A percentile compares a stretch with the other conserved stretches of the same genome.
These are phyloP conservation scores for Luzula sylvatica DNA, from an alignment of 176 grass and related monocot species.

Conservation along the genomic window DNA sequence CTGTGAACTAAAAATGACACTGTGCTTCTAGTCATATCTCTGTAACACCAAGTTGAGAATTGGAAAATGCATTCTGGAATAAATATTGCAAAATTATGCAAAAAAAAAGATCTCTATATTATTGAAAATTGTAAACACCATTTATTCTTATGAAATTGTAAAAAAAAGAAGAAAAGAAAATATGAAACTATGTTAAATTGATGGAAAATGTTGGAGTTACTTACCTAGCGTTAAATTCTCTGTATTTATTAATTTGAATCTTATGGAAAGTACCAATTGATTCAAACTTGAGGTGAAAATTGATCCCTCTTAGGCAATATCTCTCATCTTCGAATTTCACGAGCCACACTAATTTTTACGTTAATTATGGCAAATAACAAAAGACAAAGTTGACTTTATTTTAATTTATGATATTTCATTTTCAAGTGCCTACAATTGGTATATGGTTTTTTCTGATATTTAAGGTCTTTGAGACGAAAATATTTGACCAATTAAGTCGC, in stretches of 20 bases:
- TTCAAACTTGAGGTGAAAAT: background rate
- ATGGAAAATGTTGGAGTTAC: too few species aligned
- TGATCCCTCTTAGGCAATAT: background rate
- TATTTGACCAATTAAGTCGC: background rate
- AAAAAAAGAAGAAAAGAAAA: too few species aligned
- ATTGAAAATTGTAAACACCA: too few species aligned
- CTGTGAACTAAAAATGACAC: too few species aligned
- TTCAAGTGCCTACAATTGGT: background rate
- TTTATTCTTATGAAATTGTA: too few species aligned
- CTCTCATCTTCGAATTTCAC: slow-evolving; percentile 1
- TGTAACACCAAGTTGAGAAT: too few species aligned
- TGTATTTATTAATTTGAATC: background rate
- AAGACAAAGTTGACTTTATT: slow-evolving; percentile 8
- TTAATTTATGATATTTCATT: background rate
- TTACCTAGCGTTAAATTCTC: too few species aligned
- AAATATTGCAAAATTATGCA: too few species aligned
- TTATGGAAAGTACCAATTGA: background rate
- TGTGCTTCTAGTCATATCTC: too few species aligned
- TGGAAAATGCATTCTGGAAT: too few species aligned
- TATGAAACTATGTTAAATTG: too few species aligned
- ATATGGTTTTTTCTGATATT: background rate
- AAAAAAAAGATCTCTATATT: too few species aligned
- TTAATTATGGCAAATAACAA: background rate
- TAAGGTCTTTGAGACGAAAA: background rate
- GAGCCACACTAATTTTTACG: background rate